A percentile compares a stretch with the other conserved stretches of the same genome.
Evolutionary conservation across 2,329 filamentous ascomycete genomes (phyloP).

Genomic region (Xylariaceae sp.): DNA sequence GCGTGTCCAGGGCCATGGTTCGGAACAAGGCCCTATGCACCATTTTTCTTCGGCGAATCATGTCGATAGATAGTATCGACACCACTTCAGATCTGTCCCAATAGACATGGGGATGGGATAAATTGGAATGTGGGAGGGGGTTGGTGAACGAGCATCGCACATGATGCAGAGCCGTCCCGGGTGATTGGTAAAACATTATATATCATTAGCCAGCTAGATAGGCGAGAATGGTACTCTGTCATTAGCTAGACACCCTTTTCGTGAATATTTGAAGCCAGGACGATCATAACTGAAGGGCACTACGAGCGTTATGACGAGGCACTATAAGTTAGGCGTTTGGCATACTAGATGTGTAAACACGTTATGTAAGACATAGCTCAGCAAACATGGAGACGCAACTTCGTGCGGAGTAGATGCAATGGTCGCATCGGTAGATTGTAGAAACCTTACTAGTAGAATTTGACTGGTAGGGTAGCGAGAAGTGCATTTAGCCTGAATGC

Average conservation of each 20-base stretch:
- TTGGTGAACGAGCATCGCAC: not conserved
- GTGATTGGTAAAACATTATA: not conserved
- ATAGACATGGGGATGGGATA: slow-evolving; percentile 28
- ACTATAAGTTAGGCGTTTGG: not conserved
- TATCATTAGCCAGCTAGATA: not conserved
- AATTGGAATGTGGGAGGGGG: slow-evolving; percentile 23
- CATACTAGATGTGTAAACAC: not conserved
- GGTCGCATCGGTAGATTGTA: not conserved
- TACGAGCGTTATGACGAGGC: not conserved
- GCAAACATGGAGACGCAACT: not conserved
- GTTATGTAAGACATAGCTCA: too few species aligned
- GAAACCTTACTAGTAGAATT: not conserved
- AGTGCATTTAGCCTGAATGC: slow-evolving; percentile 25
- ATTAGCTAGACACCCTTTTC: not conserved
- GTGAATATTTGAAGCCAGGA: not conserved
- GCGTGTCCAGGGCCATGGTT: slow-evolving; percentile 13
- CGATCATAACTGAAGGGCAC: not conserved
- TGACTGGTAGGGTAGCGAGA: not conserved
- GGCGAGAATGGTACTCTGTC: not conserved
- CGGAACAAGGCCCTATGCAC: not conserved
- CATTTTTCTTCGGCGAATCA: slow-evolving; percentile 13
- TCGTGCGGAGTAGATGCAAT: slow-evolving; percentile 10
- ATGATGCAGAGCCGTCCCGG: not conserved
- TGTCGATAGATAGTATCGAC: not conserved
- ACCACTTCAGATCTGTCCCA: not conserved